These are phyloP conservation scores for Melaleuca quinquenervia DNA, from an alignment of 345 rosid genomes.

Conservation along the genomic window DNA sequence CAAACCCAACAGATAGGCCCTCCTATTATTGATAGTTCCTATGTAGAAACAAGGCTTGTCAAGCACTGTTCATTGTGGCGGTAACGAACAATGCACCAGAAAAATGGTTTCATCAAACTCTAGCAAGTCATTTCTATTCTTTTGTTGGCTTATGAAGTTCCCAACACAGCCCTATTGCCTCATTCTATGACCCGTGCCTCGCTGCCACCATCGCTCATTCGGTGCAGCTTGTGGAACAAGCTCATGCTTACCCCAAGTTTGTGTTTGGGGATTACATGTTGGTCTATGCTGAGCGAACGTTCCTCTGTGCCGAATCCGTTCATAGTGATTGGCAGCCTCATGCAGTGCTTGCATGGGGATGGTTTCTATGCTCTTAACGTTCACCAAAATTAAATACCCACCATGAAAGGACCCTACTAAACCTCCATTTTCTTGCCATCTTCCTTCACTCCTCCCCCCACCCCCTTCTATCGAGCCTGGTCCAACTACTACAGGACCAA, in stretches of 20 bases:
- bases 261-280: constrained; percentile 87
- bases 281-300: constrained; percentile 71
- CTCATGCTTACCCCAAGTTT: constrained; percentile 44
- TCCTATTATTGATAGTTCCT: too few relatives aligned
- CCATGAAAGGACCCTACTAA: not conserved
- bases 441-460: not conserved
- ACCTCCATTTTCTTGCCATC: not conserved
- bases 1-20: too few relatives aligned
- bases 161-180: constrained; percentile 47
- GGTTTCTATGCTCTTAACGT: too few relatives aligned
- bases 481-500: constrained; percentile 42
- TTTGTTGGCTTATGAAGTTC: too few relatives aligned
- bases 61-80: not conserved
- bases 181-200: constrained; percentile 70
- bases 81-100: not conserved
- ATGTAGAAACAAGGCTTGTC: not conserved
- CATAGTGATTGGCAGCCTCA: too few relatives aligned
- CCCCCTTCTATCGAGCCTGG: constrained; percentile 51
- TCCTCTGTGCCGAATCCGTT: constrained; percentile 4
- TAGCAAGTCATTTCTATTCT: too few relatives aligned
- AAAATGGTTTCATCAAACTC: not conserved
- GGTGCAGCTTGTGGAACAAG: constrained; percentile 10
- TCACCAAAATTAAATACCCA: not conserved
- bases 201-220: constrained; percentile 76
- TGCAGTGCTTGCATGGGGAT: too few relatives aligned